Evolutionary conservation across 2,329 filamentous ascomycete genomes (phyloP).

Genomic region (Fusarium sp.): DNA sequence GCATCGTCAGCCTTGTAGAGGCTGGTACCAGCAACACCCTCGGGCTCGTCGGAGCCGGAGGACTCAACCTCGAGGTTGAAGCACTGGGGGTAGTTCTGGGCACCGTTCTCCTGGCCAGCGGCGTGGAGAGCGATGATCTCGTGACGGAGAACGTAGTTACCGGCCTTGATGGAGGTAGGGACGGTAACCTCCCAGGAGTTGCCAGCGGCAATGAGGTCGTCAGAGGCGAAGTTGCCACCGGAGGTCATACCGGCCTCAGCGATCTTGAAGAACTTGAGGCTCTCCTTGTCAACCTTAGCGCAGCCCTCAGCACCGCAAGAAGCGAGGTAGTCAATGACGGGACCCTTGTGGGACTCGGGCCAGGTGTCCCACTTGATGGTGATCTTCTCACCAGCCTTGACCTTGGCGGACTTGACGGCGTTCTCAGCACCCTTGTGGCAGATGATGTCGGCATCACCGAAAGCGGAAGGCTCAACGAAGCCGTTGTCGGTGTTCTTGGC

Average conservation of each 20-base stretch:
- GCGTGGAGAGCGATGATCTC: slow-evolving; percentile 65
- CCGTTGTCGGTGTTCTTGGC: slow-evolving; percentile 61
- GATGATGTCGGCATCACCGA: slow-evolving; percentile 57
- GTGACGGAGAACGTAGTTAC: slow-evolving; percentile 63
- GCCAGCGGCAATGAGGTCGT: slow-evolving; percentile 58
- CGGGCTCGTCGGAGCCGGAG: slow-evolving; percentile 51
- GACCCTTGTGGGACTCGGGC: slow-evolving; percentile 60
- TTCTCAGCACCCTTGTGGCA: slow-evolving; percentile 59
- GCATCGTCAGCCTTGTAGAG: slow-evolving; percentile 49
- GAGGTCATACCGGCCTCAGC: slow-evolving; percentile 62
- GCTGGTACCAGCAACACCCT: slow-evolving; percentile 49
- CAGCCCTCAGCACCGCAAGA: slow-evolving; percentile 66
- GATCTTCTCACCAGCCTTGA: slow-evolving; percentile 55
- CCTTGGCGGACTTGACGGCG: slow-evolving; percentile 52
- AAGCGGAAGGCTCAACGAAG: slow-evolving; percentile 59
- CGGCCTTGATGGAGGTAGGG: slow-evolving; percentile 51
- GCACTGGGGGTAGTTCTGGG: slow-evolving; percentile 65
- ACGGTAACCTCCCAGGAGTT: slow-evolving; percentile 52
- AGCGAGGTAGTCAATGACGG: slow-evolving; percentile 74
- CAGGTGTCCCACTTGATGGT: slow-evolving; percentile 57
- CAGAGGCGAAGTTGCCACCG: slow-evolving; percentile 49
- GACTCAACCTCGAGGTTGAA: slow-evolving; percentile 62
- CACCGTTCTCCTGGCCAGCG: slow-evolving; percentile 57
- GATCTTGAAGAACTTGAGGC: slow-evolving; percentile 74
- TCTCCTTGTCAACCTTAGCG: slow-evolving; percentile 62